Base-by-base conservation (phyloP, 2,329 filamentous ascomycete species). In the Calonectria crousiana region DNA sequence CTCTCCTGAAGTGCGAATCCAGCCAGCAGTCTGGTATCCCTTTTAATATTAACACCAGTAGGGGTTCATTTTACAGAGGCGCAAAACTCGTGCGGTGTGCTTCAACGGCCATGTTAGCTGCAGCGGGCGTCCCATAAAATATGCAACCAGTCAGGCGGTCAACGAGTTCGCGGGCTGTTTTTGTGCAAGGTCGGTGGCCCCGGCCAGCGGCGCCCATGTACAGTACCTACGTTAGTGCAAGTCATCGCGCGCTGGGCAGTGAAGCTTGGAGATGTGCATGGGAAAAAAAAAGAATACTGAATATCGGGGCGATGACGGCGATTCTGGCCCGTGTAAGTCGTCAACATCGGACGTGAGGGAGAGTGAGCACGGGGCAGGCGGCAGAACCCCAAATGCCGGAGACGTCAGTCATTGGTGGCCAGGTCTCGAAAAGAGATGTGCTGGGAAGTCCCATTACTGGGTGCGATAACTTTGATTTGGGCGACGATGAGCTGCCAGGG, bases 111-210 rank as follows among this genome's bases (percentile, higher is more conserved):
- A 71, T 67, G 71, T 73, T 81, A 81, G 81, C 76, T 79, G 80
- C 80, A 82, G 78, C 72, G 30, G 56, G 65, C 38, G 80, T 82
- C 73, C 80, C 80, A 82, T 82, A 82, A 81, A 79, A 78, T 77
- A 82, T 82, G 80, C 81, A 82, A 75, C 70, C 79, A 78, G 74
- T 76, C 77, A 80, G 77, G 81, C 78, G 81, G 80, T 82, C 80
- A 81, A 79, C 78, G 65, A 77, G 71, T 75, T 76, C 71, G 72
- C 74, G 74, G 71, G 49, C 67, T 75, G 65, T 58, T 70, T 62
- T 77, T 80, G 72, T 81, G 75, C 78, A 79, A 75, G 71, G 60
- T 53, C 34, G 51, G 51, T 60, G 68, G 69, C 67, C 56, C 74
- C 69, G 75, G 70, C 49, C 62, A 30, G 64, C 71, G 23, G 47